Conservation (phyloP, 805 yeast genomes). For the Candida montana region DNA sequence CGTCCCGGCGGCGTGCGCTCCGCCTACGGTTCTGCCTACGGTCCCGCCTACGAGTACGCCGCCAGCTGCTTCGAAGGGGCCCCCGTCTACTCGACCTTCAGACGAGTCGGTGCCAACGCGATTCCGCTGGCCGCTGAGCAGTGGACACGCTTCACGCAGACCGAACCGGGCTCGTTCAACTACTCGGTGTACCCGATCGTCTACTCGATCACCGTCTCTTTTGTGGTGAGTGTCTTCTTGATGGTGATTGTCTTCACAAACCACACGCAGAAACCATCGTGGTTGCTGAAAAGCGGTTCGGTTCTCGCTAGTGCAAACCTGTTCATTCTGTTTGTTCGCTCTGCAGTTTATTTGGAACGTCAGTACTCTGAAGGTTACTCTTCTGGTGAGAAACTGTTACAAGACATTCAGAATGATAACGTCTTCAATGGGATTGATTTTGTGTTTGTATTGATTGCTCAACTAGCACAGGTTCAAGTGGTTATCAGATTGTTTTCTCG, state of each 20-base stretch:
- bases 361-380: constrained; percentile 40
- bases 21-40: constrained; percentile 18
- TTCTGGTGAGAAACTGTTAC: constrained; percentile 39
- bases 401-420: constrained; percentile 36
- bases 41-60: constrained; percentile 20
- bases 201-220: constrained; percentile 57
- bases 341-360: constrained; percentile 38
- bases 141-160: constrained; percentile 43
- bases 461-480: constrained; percentile 66
- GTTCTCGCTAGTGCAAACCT: constrained; percentile 51
- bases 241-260: constrained; percentile 62
- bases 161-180: constrained; percentile 40
- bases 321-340: constrained; percentile 40
- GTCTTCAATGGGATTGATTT: constrained; percentile 54
- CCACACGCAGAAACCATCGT: constrained; percentile 57
- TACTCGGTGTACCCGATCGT: constrained; percentile 58
- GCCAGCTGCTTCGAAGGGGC: constrained; percentile 29
- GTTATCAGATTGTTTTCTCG: constrained; percentile 63
- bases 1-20: no score
- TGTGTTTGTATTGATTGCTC: constrained; percentile 50
- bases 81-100: constrained; percentile 33
- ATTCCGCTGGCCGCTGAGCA: constrained; percentile 41
- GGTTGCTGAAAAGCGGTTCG: constrained; percentile 45
- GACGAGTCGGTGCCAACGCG: constrained; percentile 21
- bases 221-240: constrained; percentile 57